phyloP scores from a whole-genome alignment of 2,329 filamentous ascomycete species.

The Colletotrichum magnum region DNA sequence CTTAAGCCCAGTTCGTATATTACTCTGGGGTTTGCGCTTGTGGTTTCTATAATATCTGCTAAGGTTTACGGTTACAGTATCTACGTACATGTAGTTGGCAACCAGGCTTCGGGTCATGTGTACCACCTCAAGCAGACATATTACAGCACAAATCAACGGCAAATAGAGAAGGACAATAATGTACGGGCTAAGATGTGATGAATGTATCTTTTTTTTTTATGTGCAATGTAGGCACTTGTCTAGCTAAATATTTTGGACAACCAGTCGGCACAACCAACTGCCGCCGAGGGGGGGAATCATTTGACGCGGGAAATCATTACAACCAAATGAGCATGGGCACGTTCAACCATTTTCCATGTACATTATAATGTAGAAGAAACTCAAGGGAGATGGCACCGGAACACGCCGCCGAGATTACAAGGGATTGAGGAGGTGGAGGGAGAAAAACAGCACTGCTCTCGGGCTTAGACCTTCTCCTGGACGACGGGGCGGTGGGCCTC shows the following conservation, averaged over 20 bases:
- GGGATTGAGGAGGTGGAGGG: not conserved
- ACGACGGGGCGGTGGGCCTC: not conserved
- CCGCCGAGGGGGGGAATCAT: slow-evolving; percentile 39
- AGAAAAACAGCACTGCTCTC: not conserved
- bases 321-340: slow-evolving; percentile 24
- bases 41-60: too few species aligned
- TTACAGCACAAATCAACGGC: too few species aligned
- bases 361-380: too few species aligned
- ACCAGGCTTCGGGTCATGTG: too few species aligned
- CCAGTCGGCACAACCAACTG: slow-evolving; percentile 21
- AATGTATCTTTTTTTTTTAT: slow-evolving; percentile 29
- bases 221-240: slow-evolving; percentile 28
- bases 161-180: not conserved
- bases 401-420: too few species aligned
- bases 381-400: too few species aligned
- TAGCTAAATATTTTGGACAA: slow-evolving; percentile 26
- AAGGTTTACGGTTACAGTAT: too few species aligned
- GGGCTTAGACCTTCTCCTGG: slow-evolving; percentile 31
- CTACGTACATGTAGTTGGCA: too few species aligned
- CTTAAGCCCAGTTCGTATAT: too few species aligned
- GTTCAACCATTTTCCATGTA: not conserved
- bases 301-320: slow-evolving; percentile 39
- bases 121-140: too few species aligned
- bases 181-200: not conserved
- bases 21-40: too few species aligned